Evolutionary conservation across 495 filamentous ascomycete genomes (phyloP), one percentile per base, ranked within the genome.

Genomic region (Penicillium simplicissimum): DNA sequence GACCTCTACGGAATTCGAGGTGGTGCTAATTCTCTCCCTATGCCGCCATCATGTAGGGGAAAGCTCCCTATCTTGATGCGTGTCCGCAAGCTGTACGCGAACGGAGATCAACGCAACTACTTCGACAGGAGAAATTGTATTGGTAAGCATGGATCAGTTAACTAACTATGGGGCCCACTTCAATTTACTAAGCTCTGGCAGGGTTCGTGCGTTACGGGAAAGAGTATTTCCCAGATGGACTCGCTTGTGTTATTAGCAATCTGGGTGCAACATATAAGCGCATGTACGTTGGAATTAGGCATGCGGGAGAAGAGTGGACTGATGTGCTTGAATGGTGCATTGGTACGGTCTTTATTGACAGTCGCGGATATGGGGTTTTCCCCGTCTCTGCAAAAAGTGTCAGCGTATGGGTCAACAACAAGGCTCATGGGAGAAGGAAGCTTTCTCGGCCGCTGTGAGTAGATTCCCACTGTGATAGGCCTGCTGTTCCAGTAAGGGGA

Each of bases 61-160:
- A 79, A 79, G 28, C 79, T 92, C 6, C 82, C 87, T 10, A 75
- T 81, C 17, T 71, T 92, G 23, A 81, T 81, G 25, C 79, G 88
- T 13, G 86, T 85, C 5, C 79, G 89, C 8, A 90, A 87, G 67
- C 74, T 90, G 8, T 91, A 90, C 63, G 81, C 85, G 0, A 90
- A 90, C 63, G 89, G 89, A 7, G 69, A 78, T 21, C 88, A 91
- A 62, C 73, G 79, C 3, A 87, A 91, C 62, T 91, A 90, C 69
- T 88, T 88, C 59, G 83, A 90, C 68, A 79, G 78, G 31, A 63
- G 73, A 7, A 86, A 84, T 37, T 91, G 88, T 67, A 82, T 92
- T 61, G 89, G 88, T 66, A 10, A 38, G 71, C 66, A 53, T 25
- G 59, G 88, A 87, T 64, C 3, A n/a, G n/a, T n/a, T n/a, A n/a